Conservation (phyloP, 371 early-diverging fungal species). For the Haplosporangium sp. region DNA sequence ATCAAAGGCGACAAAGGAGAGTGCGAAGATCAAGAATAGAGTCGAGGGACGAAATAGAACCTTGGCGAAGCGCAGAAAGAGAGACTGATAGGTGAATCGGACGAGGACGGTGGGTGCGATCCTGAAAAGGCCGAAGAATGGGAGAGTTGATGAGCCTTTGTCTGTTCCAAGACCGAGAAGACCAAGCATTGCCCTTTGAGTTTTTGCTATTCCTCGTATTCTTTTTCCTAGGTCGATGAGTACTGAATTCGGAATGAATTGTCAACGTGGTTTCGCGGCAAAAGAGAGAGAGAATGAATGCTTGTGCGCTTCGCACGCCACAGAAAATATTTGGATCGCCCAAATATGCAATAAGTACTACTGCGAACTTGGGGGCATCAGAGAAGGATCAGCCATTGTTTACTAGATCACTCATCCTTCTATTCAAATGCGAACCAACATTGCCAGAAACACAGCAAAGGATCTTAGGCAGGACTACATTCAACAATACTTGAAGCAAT, state of each 20-base stretch:
- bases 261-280: slow-evolving; percentile 19
- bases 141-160: slow-evolving; percentile 27
- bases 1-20: slow-evolving; percentile 39
- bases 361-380: too few species aligned
- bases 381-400: too few species aligned
- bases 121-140: slow-evolving; percentile 43
- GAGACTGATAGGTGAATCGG: slow-evolving; percentile 39
- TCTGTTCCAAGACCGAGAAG: slow-evolving; percentile 53
- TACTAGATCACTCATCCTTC: too few species aligned
- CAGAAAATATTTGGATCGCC: not conserved
- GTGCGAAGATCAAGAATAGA: slow-evolving; percentile 23
- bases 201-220: not conserved
- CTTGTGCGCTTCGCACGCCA: not conserved
- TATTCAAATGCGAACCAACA: slow-evolving; percentile 34
- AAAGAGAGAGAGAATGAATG: too few species aligned
- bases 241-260: too few species aligned
- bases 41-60: slow-evolving; percentile 31
- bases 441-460: slow-evolving; percentile 11
- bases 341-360: slow-evolving; percentile 5
- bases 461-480: slow-evolving; percentile 37
- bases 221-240: not conserved
- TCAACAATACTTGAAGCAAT: slow-evolving; percentile 43
- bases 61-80: slow-evolving; percentile 35
- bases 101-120: slow-evolving; percentile 12
- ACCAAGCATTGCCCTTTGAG: slow-evolving; percentile 41